Conservation (phyloP, 2,329 filamentous ascomycete genomes). For the Aspergillus sp. region DNA sequence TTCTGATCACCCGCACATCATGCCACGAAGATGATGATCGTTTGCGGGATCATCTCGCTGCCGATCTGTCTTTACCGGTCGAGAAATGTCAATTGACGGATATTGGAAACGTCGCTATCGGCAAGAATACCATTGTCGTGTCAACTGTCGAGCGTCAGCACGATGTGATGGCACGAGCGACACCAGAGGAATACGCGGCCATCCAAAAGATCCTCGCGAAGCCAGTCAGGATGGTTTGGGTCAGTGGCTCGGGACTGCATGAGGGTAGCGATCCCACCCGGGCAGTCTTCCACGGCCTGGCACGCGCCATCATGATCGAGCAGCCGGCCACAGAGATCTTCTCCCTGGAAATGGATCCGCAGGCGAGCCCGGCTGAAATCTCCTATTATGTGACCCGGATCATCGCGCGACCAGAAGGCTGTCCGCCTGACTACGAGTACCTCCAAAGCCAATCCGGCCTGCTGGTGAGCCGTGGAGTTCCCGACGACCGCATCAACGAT, state of each 20-base stretch:
- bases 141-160: not conserved
- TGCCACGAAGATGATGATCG: not conserved
- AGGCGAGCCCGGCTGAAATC: not conserved
- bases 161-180: not conserved
- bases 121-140: not conserved
- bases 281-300: not conserved
- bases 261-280: not conserved
- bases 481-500: not conserved
- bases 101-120: not conserved
- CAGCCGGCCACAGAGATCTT: slow-evolving; percentile 3
- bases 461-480: not conserved
- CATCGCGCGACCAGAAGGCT: not conserved
- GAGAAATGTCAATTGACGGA: not conserved
- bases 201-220: not conserved
- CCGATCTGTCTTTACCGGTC: not conserved
- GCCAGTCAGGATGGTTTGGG: not conserved
- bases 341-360: not conserved
- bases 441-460: not conserved
- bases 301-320: slow-evolving; percentile 6
- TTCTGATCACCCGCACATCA: not conserved
- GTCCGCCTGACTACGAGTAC: not conserved
- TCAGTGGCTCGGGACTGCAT: not conserved
- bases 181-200: not conserved
- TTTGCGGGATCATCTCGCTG: not conserved
- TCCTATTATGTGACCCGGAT: not conserved